Conservation (phyloP, 2,329 filamentous ascomycete species). For the Aspergillus japonicus region DNA sequence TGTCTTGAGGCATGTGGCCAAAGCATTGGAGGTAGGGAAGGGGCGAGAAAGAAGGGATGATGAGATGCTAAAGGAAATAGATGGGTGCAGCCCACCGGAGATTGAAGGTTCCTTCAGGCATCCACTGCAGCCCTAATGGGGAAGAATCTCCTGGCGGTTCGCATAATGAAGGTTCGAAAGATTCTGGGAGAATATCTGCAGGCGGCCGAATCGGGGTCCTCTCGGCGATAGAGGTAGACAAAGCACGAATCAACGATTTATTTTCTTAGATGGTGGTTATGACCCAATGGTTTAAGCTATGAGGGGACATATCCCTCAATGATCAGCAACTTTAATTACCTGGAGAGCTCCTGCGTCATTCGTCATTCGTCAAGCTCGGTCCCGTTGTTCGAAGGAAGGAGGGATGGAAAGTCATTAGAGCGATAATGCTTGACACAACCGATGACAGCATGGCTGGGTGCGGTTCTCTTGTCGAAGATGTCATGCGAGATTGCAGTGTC, state of each 20-base stretch:
- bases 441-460: background rate
- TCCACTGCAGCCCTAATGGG: conserved; percentile 8
- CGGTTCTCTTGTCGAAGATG: conserved; percentile 3
- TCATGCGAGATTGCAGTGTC: conserved; percentile 24
- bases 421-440: background rate
- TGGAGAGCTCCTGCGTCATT: conserved; percentile 21
- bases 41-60: background rate
- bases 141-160: conserved; percentile 1
- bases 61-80: background rate
- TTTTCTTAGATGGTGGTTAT: background rate
- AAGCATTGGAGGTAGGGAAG: conserved; percentile 1
- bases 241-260: background rate
- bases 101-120: conserved; percentile 11
- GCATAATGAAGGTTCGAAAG: conserved; percentile 5
- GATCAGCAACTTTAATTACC: conserved; percentile 25
- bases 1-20: background rate
- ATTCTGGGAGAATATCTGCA: conserved; percentile 5
- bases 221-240: conserved; percentile 3
- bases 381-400: conserved; percentile 10
- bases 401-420: background rate
- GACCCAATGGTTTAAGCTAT: conserved; percentile 16
- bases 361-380: conserved; percentile 11
- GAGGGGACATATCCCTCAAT: conserved; percentile 11
- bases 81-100: conserved; percentile 11
- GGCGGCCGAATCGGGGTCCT: conserved; percentile 4